Percentiles rank a stretch among this genome's conserved stretches.
phyloP scores from a whole-genome alignment of 352 stramenopile species.

The Blastocystis sp. region DNA sequence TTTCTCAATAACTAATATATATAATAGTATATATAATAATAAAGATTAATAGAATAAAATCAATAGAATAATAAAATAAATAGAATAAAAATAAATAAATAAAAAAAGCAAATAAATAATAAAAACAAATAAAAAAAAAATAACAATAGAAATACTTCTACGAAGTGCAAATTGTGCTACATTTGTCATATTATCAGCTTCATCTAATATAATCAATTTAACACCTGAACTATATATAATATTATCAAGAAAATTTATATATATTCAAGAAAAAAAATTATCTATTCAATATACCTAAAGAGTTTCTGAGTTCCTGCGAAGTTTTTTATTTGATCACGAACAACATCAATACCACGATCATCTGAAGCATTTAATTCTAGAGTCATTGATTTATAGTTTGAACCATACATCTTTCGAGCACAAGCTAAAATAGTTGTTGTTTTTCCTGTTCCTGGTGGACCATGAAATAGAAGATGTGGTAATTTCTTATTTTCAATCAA shows the following conservation, averaged over 20 bases:
- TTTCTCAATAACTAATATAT: constrained; percentile 73
- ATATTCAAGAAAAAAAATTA: no score
- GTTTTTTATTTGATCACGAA: constrained; percentile 90
- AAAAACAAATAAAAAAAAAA: no score
- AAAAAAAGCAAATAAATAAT: no score
- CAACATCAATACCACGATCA: constrained; percentile 80
- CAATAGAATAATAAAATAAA: no score
- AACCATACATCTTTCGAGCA: constrained; percentile 76
- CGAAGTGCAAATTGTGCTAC: constrained; percentile 83
- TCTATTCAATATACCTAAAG: no score
- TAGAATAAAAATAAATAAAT: no score
- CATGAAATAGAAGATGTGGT: constrained; percentile 85
- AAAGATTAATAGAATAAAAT: no score
- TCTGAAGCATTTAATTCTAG: constrained; percentile 88
- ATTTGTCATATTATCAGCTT: constrained; percentile 89
- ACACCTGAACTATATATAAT: no score
- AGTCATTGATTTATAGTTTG: constrained; percentile 71
- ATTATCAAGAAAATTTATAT: no score
- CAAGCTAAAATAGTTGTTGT: constrained; percentile 86
- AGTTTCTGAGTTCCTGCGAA: constrained; percentile 86
- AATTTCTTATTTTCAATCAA: constrained; percentile 84
- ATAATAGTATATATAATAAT: not conserved
- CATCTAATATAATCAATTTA: constrained; percentile 91
- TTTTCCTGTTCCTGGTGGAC: constrained; percentile 80
- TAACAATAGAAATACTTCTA: constrained; percentile 45